Conservation (phyloP, 345 rosid genomes). For the Draba incana region DNA sequence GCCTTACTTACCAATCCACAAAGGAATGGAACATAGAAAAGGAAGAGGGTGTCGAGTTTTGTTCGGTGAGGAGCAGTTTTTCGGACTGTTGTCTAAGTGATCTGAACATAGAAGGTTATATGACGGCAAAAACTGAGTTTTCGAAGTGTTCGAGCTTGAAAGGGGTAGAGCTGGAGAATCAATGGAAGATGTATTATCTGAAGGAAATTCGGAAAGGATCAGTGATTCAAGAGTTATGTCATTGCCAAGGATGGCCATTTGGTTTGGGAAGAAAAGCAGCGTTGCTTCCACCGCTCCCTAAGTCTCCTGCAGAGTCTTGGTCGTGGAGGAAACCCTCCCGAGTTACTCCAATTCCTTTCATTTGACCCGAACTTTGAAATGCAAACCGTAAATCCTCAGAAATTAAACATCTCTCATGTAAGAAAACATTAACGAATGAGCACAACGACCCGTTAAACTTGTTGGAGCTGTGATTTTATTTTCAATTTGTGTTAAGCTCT, state of each 20-base stretch:
- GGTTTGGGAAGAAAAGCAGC: constrained; percentile 79
- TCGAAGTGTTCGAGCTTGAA: constrained; percentile 65
- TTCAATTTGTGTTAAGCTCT: constrained; percentile 24
- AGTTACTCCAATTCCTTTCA: constrained; percentile 43
- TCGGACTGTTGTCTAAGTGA: constrained; percentile 58
- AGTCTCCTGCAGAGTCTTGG: constrained; percentile 93
- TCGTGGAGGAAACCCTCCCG: constrained; percentile 65
- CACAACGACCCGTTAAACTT: constrained; percentile 3
- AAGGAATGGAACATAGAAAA: constrained; percentile 35
- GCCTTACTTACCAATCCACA: constrained; percentile 46
- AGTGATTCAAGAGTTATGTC: constrained; percentile 67
- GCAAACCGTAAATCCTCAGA: not conserved
- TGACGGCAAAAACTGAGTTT: constrained; percentile 59
- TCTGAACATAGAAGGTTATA: constrained; percentile 54
- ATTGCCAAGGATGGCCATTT: constrained; percentile 91
- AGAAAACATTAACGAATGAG: not conserved
- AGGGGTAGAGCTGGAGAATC: constrained; percentile 35
- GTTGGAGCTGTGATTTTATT: constrained; percentile 29
- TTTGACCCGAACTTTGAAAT: constrained; percentile 27
- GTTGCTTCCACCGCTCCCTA: constrained; percentile 88
- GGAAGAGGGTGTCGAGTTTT: constrained; percentile 50
- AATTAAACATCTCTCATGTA: constrained; percentile 4
- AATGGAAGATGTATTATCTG: constrained; percentile 45
- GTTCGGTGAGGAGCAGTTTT: constrained; percentile 66
- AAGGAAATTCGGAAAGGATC: constrained; percentile 53